Conservation (phyloP, 345 rosid genomes). For the Boechera divaricarpa region DNA sequence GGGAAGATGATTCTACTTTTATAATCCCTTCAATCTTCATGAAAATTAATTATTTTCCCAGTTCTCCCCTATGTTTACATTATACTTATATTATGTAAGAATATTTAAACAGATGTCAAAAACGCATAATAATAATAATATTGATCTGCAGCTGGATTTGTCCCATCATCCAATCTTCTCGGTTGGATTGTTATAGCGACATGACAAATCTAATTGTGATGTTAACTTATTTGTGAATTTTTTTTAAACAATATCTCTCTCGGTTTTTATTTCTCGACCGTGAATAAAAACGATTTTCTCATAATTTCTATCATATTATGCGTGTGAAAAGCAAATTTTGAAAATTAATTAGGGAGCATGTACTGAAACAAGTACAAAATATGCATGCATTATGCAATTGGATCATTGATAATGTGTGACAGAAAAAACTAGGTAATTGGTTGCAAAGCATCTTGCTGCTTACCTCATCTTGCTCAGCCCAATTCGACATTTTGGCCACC, state of each 20-base stretch:
- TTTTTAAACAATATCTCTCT: background rate
- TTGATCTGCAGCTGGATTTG: constrained; percentile 21
- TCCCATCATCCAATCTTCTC: constrained; percentile 32
- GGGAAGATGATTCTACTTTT: constrained; percentile 35
- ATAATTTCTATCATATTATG: background rate
- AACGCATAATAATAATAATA: constrained; percentile 16
- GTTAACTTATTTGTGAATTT: background rate
- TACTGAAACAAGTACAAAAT: constrained; percentile 20
- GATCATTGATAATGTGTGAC: constrained; percentile 26
- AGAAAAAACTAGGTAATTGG: constrained; percentile 16
- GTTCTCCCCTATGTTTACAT: constrained; percentile 1
- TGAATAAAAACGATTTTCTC: background rate
- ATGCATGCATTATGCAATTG: constrained; percentile 40
- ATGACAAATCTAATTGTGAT: constrained; percentile 18
- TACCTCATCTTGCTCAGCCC: constrained; percentile 37
- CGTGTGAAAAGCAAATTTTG: background rate
- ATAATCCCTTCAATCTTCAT: background rate
- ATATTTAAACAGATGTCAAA: constrained; percentile 25
- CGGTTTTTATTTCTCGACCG: too few species aligned
- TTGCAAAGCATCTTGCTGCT: constrained; percentile 36
- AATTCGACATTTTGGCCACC: constrained; percentile 28
- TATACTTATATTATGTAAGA: constrained; percentile 4
- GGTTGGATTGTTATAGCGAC: constrained; percentile 3
- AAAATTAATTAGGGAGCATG: constrained; percentile 9
- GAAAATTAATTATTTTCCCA: background rate